phyloP scores from a whole-genome alignment of 371 early-diverging fungal genomes.

The Mucor circinelloides region DNA sequence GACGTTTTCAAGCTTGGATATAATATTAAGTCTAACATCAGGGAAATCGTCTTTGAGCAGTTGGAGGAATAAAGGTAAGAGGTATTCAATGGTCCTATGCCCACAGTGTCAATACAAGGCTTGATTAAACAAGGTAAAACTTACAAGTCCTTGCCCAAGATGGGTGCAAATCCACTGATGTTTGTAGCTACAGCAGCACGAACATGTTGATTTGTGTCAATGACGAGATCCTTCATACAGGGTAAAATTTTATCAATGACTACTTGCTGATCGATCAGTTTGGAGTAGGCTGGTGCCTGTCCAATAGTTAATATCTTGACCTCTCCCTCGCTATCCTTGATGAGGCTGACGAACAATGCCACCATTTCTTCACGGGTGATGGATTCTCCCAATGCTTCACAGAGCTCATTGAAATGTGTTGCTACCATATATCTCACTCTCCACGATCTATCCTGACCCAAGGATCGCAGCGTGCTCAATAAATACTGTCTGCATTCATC shows the following conservation, averaged over 20 bases:
- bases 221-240: conserved; percentile 90
- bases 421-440: conserved; percentile 97
- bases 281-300: conserved; percentile 80
- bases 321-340: conserved; percentile 97
- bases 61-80: conserved; percentile 93
- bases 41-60: conserved; percentile 96
- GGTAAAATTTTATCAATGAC: conserved; percentile 85
- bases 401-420: conserved; percentile 83
- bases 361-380: conserved; percentile 46
- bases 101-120: neutral
- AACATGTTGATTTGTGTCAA: conserved; percentile 96
- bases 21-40: conserved; percentile 97
- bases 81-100: conserved; percentile 88
- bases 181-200: conserved; percentile 94
- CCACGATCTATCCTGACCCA: conserved; percentile 95
- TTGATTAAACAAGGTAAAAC: conserved; percentile 12
- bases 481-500: conserved; percentile 81
- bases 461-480: conserved; percentile 69
- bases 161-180: conserved; percentile 92
- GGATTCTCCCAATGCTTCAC: conserved; percentile 37
- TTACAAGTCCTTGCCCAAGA: conserved; percentile 90
- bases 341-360: conserved; percentile 60
- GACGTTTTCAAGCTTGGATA: conserved; percentile 93
- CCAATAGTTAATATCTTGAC: conserved; percentile 89
- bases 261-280: conserved; percentile 76